Conservation (phyloP, 2,329 filamentous ascomycete genomes). For the Stemphylium vesicarium region DNA sequence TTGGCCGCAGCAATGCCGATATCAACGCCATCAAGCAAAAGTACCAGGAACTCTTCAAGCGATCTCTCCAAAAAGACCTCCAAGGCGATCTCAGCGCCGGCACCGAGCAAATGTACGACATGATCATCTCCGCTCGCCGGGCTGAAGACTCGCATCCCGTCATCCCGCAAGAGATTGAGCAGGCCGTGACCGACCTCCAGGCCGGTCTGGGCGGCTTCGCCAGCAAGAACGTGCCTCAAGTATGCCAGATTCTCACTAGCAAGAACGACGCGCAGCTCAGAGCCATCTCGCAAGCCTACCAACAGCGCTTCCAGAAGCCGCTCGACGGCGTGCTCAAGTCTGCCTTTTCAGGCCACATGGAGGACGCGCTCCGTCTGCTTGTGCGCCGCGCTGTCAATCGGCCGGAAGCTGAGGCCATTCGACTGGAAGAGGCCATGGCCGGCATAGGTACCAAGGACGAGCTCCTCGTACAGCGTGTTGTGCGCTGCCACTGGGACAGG, state of each 20-base stretch:
- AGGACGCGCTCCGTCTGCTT: constrained; percentile 80
- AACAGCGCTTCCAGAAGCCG: constrained; percentile 71
- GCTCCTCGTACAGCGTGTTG: constrained; percentile 76
- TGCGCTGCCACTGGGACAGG: constrained; percentile 84
- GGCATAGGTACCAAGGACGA: constrained; percentile 87
- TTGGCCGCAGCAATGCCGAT: constrained; percentile 85
- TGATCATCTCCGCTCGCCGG: constrained; percentile 76
- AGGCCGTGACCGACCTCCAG: constrained; percentile 78
- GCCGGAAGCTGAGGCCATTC: constrained; percentile 79
- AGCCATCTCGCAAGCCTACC: constrained; percentile 78
- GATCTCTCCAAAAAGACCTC: constrained; percentile 73
- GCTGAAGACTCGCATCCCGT: constrained; percentile 80
- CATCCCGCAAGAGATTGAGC: constrained; percentile 73
- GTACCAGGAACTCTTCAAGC: constrained; percentile 72
- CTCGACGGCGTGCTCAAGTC: constrained; percentile 77
- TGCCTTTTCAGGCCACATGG: constrained; percentile 93
- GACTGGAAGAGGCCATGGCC: constrained; percentile 87
- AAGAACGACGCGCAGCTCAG: constrained; percentile 83
- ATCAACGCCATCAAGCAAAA: constrained; percentile 82
- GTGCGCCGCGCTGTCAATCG: constrained; percentile 79
- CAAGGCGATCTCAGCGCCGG: constrained; percentile 82
- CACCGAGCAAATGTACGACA: constrained; percentile 83
- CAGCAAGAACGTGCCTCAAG: constrained; percentile 75
- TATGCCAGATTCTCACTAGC: constrained; percentile 78
- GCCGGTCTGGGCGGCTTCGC: constrained; percentile 68